Conservation (phyloP, 352 stramenopile genomes). For the Phytophthora sansomeana region DNA sequence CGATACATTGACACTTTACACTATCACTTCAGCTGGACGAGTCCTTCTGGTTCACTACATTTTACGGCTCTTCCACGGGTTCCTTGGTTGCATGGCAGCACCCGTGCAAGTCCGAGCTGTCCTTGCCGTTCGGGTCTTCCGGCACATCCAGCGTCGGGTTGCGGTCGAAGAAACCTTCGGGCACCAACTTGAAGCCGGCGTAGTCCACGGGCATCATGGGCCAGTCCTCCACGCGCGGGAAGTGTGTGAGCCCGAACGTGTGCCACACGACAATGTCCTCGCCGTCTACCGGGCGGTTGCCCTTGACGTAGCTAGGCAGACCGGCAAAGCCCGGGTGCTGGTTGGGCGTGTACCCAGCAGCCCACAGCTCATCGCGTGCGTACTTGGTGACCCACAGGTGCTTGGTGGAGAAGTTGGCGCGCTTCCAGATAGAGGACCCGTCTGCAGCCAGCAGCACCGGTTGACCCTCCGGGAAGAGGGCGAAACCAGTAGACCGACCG, state of each 20-base stretch:
- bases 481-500: conserved; percentile 68
- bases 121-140: conserved; percentile 48
- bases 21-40: neutral
- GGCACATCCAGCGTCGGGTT: conserved; percentile 57
- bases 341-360: conserved; percentile 72
- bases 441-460: conserved; percentile 63
- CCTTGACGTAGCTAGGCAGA: conserved; percentile 61
- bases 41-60: neutral
- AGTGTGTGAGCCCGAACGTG: conserved; percentile 77
- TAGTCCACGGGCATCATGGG: conserved; percentile 81
- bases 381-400: conserved; percentile 83
- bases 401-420: conserved; percentile 69
- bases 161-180: conserved; percentile 69
- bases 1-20: conserved; percentile 12
- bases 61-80: conserved; percentile 19
- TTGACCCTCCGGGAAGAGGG: conserved; percentile 61
- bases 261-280: conserved; percentile 83
- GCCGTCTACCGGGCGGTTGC: conserved; percentile 57
- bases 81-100: conserved; percentile 27
- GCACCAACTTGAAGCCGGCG: conserved; percentile 74
- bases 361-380: conserved; percentile 64
- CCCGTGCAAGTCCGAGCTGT: conserved; percentile 39
- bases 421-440: conserved; percentile 60
- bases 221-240: conserved; percentile 71
- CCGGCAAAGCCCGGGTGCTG: conserved; percentile 60